Percentiles rank a stretch among this genome's conserved stretches.
phyloP scores from a whole-genome alignment of 139 green algal genomes.

The Desmodesmus armatus region DNA sequence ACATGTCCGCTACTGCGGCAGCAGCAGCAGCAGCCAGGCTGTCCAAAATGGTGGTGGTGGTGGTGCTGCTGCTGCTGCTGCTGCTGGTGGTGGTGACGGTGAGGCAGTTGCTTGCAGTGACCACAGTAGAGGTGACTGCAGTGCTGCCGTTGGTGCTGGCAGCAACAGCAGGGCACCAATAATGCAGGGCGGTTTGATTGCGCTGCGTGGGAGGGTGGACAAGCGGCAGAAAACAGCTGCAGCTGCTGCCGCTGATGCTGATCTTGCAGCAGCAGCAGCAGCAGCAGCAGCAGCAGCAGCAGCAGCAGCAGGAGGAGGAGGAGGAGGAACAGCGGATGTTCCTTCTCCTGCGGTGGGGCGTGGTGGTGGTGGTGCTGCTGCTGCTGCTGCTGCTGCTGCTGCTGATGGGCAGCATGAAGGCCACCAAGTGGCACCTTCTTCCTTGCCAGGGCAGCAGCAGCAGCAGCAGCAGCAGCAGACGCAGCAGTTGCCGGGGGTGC shows the following conservation, averaged over 20 bases:
- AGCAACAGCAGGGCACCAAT: no score
- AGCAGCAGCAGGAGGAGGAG: slow-evolving; percentile 3
- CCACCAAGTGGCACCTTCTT: neutral
- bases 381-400: neutral
- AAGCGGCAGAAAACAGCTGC: neutral
- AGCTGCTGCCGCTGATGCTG: neutral
- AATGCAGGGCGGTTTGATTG: no score
- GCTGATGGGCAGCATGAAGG: neutral
- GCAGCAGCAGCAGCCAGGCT: neutral
- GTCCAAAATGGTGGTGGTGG: no score
- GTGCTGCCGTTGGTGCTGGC: no score
- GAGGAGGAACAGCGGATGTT: neutral
- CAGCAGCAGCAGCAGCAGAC: neutral
- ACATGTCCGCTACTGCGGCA: neutral
- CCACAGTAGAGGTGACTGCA: no score
- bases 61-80: no score
- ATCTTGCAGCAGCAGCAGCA: neutral
- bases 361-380: neutral
- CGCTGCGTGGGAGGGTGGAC: no score
- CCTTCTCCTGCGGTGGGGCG: no score
- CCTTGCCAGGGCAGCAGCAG: neutral
- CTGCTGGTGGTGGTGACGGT: no score
- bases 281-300: neutral
- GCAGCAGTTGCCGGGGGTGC: neutral
- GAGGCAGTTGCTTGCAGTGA: no score